Evolutionary conservation across 139 green algal species (phyloP), one percentile per base, ranked within the genome.

Genomic region (Chlorella sp.): DNA sequence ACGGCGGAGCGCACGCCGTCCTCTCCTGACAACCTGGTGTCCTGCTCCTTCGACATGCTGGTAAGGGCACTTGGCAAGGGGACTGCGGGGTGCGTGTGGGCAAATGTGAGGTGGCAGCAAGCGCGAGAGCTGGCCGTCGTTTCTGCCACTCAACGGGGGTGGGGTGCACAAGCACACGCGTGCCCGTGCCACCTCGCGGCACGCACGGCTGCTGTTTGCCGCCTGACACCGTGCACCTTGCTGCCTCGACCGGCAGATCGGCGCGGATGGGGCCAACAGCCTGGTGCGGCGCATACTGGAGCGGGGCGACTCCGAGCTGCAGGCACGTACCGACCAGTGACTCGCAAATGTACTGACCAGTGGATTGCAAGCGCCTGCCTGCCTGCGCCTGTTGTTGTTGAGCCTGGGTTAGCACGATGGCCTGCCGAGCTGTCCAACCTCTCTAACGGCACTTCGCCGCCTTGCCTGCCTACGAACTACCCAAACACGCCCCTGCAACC

Each of bases 191-290:
- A n/a, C n/a, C n/a, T n/a, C n/a, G n/a, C n/a, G n/a, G n/a, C n/a
- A n/a, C n/a, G n/a, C n/a, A n/a, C n/a, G n/a, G n/a, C n/a, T n/a
- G n/a, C n/a, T n/a, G n/a, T n/a, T n/a, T n/a, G n/a, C n/a, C n/a
- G n/a, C n/a, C n/a, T n/a, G n/a, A n/a, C n/a, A n/a, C n/a, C n/a
- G 51, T 60, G 22, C 11, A 11, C 8, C 13, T 16, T 20, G 51
- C 51, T 60, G 51, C 51, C 24, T 2, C 51, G 14, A 60, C 16
- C 13, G 22, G 51, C 51, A 60, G 51, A 60, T 60, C 24, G 91
- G 88, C 0, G 91, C 91, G 28, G 91, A 93, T 56, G 86, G 91
- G 30, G 85, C 84, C 36, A 80, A 74, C 78, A 89, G 76, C n/a
- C 48, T 40, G 41, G 85, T 93, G 67, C 70, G 87, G 16, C 73